These are phyloP conservation scores for Hemerocallis citrina DNA, from an alignment of 106 monocot genomes.

Conservation along the genomic window DNA sequence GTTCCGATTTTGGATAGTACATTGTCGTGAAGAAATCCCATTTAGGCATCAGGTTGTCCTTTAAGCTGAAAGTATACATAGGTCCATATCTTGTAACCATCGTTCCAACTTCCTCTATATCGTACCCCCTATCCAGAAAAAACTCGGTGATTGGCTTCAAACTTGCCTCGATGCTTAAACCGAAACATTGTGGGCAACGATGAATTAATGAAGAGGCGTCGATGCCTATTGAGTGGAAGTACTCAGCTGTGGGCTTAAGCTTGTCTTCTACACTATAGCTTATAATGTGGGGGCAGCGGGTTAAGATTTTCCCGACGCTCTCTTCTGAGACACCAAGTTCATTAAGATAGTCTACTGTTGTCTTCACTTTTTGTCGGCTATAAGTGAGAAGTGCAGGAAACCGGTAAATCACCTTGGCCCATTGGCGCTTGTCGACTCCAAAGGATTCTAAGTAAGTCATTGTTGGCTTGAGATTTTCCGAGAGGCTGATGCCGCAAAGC, in stretches of 20 bases:
- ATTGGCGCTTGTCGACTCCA: slow-evolving; percentile 70
- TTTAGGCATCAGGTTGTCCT: slow-evolving; percentile 72
- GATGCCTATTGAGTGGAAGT: slow-evolving; percentile 58
- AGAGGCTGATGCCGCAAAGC: slow-evolving; percentile 86
- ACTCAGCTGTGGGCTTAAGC: slow-evolving; percentile 56
- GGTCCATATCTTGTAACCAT: slow-evolving; percentile 81
- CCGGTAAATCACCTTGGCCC: slow-evolving; percentile 85
- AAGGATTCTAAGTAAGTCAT: slow-evolving; percentile 77
- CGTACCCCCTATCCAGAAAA: slow-evolving; percentile 73
- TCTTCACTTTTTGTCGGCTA: slow-evolving; percentile 73
- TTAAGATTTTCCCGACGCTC: slow-evolving; percentile 80
- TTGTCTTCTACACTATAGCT: slow-evolving; percentile 83
- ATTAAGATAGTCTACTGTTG: slow-evolving; percentile 41
- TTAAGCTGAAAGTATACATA: slow-evolving; percentile 82
- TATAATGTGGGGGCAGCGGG: slow-evolving; percentile 74
- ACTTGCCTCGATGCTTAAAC: slow-evolving; percentile 64
- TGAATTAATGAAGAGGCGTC: slow-evolving; percentile 44
- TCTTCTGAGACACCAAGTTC: slow-evolving; percentile 62
- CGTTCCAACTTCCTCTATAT: slow-evolving; percentile 41
- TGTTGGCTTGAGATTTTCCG: slow-evolving; percentile 82
- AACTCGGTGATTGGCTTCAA: slow-evolving; percentile 83
- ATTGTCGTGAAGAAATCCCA: slow-evolving; percentile 81
- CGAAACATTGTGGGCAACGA: slow-evolving; percentile 75
- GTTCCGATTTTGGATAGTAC: slow-evolving; percentile 68
- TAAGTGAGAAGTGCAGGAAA: slow-evolving; percentile 96